phyloP scores from a whole-genome alignment of 2,329 filamentous ascomycete species.

The Lachnellula cervina region DNA sequence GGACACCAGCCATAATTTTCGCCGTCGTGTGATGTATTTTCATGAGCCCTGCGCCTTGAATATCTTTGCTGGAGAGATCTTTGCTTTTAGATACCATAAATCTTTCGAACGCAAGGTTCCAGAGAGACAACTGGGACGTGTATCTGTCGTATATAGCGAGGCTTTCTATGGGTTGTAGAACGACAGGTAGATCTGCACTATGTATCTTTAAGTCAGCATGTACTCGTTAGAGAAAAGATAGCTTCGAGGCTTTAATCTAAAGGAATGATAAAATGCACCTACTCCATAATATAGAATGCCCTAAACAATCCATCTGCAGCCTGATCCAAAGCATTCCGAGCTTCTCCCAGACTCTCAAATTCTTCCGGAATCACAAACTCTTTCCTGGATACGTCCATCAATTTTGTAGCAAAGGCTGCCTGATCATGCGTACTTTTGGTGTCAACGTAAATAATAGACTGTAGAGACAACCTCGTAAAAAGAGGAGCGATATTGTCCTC shows the following conservation, averaged over 20 bases:
- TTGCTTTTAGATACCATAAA: slow-evolving; percentile 22
- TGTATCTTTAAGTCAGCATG: slow-evolving; percentile 2
- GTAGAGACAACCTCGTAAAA: slow-evolving; percentile 26
- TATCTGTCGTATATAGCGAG: slow-evolving; percentile 13
- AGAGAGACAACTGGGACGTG: slow-evolving; percentile 10
- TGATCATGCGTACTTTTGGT: slow-evolving; percentile 17
- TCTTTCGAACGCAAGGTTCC: slow-evolving; percentile 25
- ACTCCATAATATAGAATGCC: slow-evolving; percentile 14
- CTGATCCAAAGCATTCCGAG: slow-evolving; percentile 25
- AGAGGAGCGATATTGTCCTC: slow-evolving; percentile 23
- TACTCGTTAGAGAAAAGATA: slow-evolving; percentile 9
- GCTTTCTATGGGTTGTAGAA: slow-evolving; percentile 13
- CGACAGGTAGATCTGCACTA: slow-evolving; percentile 14
- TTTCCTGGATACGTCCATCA: slow-evolving; percentile 10
- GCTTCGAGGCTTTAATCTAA: slow-evolving; percentile 8
- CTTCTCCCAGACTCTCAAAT: slow-evolving; percentile 24
- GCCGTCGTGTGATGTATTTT: slow-evolving; percentile 26
- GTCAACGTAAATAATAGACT: slow-evolving; percentile 28
- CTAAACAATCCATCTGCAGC: slow-evolving; percentile 24
- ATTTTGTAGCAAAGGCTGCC: slow-evolving; percentile 14
- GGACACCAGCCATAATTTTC: slow-evolving; percentile 23
- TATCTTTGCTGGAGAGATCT: slow-evolving; percentile 19
- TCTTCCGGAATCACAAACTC: slow-evolving; percentile 13
- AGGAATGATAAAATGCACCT: slow-evolving; percentile 6
- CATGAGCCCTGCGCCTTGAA: slow-evolving; percentile 27